Conservation (phyloP, 2,329 filamentous ascomycete species). For the Knufia petricola region DNA sequence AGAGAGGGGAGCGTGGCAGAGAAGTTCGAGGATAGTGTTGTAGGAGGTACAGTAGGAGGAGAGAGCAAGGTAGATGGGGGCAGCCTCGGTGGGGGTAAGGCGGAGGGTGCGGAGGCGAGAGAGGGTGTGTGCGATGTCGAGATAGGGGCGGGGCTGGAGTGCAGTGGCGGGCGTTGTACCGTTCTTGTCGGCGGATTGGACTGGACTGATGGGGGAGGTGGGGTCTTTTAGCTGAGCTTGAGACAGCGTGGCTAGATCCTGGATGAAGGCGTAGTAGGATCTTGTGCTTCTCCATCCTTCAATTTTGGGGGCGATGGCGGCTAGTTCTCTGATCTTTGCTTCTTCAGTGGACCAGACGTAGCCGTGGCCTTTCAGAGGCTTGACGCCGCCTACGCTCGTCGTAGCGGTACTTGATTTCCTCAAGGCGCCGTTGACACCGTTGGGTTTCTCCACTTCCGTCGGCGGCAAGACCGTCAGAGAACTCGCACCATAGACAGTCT, state of each 20-base stretch:
- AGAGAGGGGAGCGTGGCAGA: constrained; percentile 73
- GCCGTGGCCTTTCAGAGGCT: constrained; percentile 63
- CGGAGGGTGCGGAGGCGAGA: constrained; percentile 79
- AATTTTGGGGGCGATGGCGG: constrained; percentile 82
- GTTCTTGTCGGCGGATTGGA: background rate
- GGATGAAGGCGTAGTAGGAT: constrained; percentile 91
- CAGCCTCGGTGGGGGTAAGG: constrained; percentile 63
- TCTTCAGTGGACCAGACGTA: constrained; percentile 88
- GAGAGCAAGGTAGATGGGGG: constrained; percentile 76
- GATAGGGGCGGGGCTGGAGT: constrained; percentile 53
- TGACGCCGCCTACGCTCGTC: background rate
- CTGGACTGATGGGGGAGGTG: constrained; percentile 23
- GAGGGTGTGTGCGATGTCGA: constrained; percentile 86
- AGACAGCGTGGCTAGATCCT: constrained; percentile 43
- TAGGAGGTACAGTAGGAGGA: constrained; percentile 66
- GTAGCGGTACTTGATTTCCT: no score
- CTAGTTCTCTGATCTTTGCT: constrained; percentile 72
- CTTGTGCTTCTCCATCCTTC: constrained; percentile 95
- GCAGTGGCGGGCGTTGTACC: constrained; percentile 49
- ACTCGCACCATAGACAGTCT: constrained; percentile 86
- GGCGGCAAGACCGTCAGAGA: constrained; percentile 71
- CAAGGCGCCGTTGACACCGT: constrained; percentile 26
- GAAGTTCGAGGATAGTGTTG: constrained; percentile 73
- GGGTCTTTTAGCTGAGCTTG: constrained; percentile 30
- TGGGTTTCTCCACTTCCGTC: constrained; percentile 49